phyloP scores from a whole-genome alignment of 1,284 basidiomycete genomes.

The Cryptococcus neoformans region DNA sequence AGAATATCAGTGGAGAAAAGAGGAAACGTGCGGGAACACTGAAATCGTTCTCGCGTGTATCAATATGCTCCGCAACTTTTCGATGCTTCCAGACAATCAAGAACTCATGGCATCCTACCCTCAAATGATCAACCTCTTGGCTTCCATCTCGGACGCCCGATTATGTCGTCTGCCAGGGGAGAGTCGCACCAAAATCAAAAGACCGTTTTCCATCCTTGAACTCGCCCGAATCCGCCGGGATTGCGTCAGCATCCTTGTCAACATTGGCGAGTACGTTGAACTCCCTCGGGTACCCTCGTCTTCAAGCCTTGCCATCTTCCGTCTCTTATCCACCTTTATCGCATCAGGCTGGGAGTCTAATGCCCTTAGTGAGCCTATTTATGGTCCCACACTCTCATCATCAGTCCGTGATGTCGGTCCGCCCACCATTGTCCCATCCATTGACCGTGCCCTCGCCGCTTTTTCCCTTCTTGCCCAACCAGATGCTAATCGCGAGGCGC shows the following conservation, averaged over 20 bases:
- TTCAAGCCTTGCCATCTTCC: conserved; percentile 59
- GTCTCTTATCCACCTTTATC: conserved; percentile 71
- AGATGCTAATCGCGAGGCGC: conserved; percentile 74
- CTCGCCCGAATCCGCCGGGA: conserved; percentile 75
- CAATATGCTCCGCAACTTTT: conserved; percentile 84
- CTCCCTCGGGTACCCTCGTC: conserved; percentile 45
- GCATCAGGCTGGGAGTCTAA: conserved; percentile 54
- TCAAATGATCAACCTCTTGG: conserved; percentile 63
- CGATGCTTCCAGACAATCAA: conserved; percentile 69
- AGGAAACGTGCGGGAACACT: conserved; percentile 28
- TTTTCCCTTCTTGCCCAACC: conserved; percentile 71
- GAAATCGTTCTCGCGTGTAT: conserved; percentile 68
- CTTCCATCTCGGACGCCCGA: conserved; percentile 60
- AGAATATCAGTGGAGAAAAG: conserved; percentile 6
- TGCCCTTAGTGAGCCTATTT: conserved; percentile 55
- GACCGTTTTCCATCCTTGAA: conserved; percentile 64
- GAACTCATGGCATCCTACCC: conserved; percentile 64
- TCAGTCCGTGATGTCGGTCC: conserved; percentile 28
- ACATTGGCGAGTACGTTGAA: conserved; percentile 58
- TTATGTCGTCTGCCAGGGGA: conserved; percentile 50
- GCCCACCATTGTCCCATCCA: conserved; percentile 22
- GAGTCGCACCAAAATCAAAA: conserved; percentile 19
- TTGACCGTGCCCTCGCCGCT: conserved; percentile 66
- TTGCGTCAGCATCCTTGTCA: conserved; percentile 66
- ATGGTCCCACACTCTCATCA: conserved; percentile 16